A percentile compares a stretch with the other conserved stretches of the same genome.
These are phyloP conservation scores for Globisporangium splendens DNA, from an alignment of 352 stramenopile species.

Conservation along the genomic window DNA sequence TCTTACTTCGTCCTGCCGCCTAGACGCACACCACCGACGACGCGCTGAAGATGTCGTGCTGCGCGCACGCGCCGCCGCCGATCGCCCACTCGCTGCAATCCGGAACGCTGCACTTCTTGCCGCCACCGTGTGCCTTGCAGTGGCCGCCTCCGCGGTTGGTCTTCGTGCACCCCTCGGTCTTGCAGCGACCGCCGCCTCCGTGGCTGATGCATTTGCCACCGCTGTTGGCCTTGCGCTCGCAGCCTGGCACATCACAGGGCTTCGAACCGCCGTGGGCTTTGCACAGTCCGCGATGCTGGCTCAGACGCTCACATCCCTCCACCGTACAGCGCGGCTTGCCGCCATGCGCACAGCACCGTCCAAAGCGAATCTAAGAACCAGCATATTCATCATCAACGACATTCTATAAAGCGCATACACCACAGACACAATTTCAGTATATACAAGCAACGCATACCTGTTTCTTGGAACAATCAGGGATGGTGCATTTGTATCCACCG, in stretches of 20 bases:
- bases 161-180: constrained; percentile 60
- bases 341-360: constrained; percentile 71
- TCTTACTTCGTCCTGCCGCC: constrained; percentile 11
- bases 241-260: constrained; percentile 54
- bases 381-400: neutral
- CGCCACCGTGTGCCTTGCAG: constrained; percentile 77
- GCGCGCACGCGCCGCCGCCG: constrained; percentile 56
- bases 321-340: constrained; percentile 66
- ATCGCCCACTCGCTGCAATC: constrained; percentile 73
- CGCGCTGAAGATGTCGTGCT: constrained; percentile 51
- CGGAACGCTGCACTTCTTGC: constrained; percentile 64
- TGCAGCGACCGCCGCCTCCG: constrained; percentile 68
- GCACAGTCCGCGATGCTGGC: constrained; percentile 62
- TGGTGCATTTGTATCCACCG: constrained; percentile 62
- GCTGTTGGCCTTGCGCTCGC: constrained; percentile 66
- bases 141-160: constrained; percentile 75
- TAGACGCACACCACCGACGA: constrained; percentile 47
- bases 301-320: constrained; percentile 64
- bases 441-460: constrained; percentile 35
- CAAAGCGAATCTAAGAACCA: constrained; percentile 49
- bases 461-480: constrained; percentile 76
- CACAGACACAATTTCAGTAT: neutral
- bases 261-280: constrained; percentile 78
- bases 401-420: neutral
- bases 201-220: constrained; percentile 80